Evolutionary conservation across 352 stramenopile species (phyloP).

Genomic region (Elongisporangium senticosum): DNA sequence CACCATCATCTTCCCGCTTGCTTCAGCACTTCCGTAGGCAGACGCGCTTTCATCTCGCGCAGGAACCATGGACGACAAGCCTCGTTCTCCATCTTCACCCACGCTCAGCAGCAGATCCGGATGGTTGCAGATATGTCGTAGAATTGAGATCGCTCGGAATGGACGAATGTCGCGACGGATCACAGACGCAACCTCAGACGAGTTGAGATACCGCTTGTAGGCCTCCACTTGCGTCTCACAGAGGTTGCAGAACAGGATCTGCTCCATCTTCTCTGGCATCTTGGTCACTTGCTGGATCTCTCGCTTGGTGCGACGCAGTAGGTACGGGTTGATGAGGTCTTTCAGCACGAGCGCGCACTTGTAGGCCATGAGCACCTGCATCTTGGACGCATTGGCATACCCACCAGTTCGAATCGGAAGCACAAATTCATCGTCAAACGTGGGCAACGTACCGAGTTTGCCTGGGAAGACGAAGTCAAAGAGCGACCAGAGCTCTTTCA

Average conservation of each 20-base stretch:
- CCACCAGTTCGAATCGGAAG: constrained; percentile 94
- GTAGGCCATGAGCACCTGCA: constrained; percentile 97
- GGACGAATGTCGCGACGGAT: constrained; percentile 74
- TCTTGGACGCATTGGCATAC: constrained; percentile 89
- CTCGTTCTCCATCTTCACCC: constrained; percentile 27
- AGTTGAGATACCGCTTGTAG: constrained; percentile 91
- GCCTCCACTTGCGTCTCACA: constrained; percentile 82
- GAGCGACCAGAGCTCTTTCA: constrained; percentile 97
- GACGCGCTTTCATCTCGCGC: constrained; percentile 13
- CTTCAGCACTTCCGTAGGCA: constrained; percentile 42
- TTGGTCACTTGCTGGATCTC: constrained; percentile 88
- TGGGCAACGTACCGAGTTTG: constrained; percentile 94
- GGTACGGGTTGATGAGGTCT: constrained; percentile 96
- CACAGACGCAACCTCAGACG: constrained; percentile 91
- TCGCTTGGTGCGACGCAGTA: constrained; percentile 94
- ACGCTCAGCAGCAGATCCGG: constrained; percentile 89
- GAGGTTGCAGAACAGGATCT: constrained; percentile 97
- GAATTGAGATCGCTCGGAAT: constrained; percentile 90
- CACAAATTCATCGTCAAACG: constrained; percentile 98
- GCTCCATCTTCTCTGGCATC: constrained; percentile 97
- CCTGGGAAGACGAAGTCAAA: constrained; percentile 99
- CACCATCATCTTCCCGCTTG: constrained; percentile 96
- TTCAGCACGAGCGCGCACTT: constrained; percentile 94
- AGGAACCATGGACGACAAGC: constrained; percentile 6
- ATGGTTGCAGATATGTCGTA: constrained; percentile 99